Evolutionary conservation across 768 basidiomycete species (phyloP).

Genomic region (Lactarius trivialis): DNA sequence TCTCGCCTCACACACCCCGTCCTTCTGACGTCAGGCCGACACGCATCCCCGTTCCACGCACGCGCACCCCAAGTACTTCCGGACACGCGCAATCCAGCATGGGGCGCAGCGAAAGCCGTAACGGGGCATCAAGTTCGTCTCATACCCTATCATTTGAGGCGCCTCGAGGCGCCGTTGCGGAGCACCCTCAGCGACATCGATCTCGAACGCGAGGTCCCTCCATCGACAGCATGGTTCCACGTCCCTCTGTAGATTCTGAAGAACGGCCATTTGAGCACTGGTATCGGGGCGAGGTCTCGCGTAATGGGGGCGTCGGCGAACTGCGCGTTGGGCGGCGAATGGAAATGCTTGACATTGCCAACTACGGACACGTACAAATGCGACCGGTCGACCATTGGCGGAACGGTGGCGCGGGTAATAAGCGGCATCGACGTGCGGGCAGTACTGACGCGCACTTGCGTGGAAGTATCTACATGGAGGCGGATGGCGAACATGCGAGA

Average conservation of each 20-base stretch:
- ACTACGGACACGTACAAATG: slow-evolving; percentile 55
- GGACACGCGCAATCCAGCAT: slow-evolving; percentile 30
- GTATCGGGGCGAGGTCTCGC: slow-evolving; percentile 81
- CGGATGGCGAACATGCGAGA: slow-evolving; percentile 43
- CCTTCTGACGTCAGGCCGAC: slow-evolving; percentile 34
- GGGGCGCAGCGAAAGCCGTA: slow-evolving; percentile 30
- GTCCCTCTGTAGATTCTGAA: slow-evolving; percentile 67
- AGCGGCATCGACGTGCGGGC: slow-evolving; percentile 43
- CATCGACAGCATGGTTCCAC: slow-evolving; percentile 29
- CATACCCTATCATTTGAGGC: not conserved
- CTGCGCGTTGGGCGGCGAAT: slow-evolving; percentile 63
- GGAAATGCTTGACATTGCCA: slow-evolving; percentile 87
- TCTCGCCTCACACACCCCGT: slow-evolving; percentile 32
- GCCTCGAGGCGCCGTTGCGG: slow-evolving; percentile 14
- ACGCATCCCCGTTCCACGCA: slow-evolving; percentile 44
- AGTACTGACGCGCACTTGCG: slow-evolving; percentile 50
- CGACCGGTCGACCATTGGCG: slow-evolving; percentile 27
- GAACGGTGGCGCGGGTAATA: slow-evolving; percentile 11
- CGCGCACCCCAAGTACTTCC: slow-evolving; percentile 37
- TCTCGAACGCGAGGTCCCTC: slow-evolving; percentile 40
- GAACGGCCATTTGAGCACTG: slow-evolving; percentile 84
- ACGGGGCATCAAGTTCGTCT: slow-evolving; percentile 23
- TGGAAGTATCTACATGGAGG: slow-evolving; percentile 65
- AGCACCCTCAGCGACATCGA: slow-evolving; percentile 38
- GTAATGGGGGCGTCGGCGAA: slow-evolving; percentile 87